Evolutionary conservation across 106 monocot genomes (phyloP).

Genomic region (Platanthera guangdongensis): DNA sequence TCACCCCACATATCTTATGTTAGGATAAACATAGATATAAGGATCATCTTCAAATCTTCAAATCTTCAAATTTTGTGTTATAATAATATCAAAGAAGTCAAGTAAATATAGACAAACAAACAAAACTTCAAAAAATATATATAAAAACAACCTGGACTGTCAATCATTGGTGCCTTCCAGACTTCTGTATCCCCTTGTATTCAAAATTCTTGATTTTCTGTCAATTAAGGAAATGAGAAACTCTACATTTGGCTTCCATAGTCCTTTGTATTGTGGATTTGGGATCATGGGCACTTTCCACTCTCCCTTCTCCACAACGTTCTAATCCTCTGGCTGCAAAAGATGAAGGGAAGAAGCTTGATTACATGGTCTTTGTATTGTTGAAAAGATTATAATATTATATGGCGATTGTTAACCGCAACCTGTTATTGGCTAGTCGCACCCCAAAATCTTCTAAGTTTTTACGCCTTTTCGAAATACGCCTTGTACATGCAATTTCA

Average conservation of each 20-base stretch:
- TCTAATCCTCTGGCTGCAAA: slow-evolving; percentile 67
- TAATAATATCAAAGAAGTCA: not conserved
- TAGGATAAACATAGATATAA: no score
- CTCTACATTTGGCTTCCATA: slow-evolving; percentile 25
- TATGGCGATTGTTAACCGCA: no score
- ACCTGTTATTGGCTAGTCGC: no score
- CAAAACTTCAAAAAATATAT: no score
- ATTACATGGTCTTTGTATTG: no score
- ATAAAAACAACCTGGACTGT: slow-evolving; percentile 96
- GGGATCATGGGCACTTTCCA: slow-evolving; percentile 62
- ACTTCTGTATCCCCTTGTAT: slow-evolving; percentile 83
- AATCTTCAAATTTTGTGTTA: slow-evolving; percentile 63
- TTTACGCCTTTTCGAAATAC: no score
- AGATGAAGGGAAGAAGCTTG: not conserved
- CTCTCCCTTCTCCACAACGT: slow-evolving; percentile 69
- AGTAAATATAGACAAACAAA: not conserved
- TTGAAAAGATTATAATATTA: not conserved
- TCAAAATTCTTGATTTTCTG: slow-evolving; percentile 73
- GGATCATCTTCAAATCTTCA: slow-evolving; percentile 75
- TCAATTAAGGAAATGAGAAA: not conserved
- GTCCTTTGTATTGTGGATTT: slow-evolving; percentile 78
- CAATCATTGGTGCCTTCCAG: slow-evolving; percentile 88
- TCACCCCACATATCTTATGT: slow-evolving; percentile 66
- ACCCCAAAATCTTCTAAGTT: no score
- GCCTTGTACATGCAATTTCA: no score